Evolutionary conservation across 2,329 filamentous ascomycete genomes (phyloP).

Genomic region (Waltergamsia citrina): DNA sequence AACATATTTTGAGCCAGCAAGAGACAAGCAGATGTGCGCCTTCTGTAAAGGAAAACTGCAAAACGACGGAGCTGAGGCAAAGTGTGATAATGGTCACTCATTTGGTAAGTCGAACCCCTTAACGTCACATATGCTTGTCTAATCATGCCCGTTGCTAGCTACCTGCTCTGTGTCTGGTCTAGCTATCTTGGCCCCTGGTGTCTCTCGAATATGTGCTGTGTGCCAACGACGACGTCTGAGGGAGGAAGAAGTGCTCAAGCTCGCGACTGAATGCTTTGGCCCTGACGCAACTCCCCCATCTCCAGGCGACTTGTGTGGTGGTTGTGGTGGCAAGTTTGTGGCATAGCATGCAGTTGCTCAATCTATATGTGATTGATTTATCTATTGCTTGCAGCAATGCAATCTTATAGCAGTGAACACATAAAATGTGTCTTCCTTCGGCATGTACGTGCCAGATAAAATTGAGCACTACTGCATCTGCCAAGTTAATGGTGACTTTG

Average conservation of each 20-base stretch:
- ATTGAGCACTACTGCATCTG: too few species aligned
- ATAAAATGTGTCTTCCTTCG: too few species aligned
- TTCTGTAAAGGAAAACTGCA: slow-evolving; percentile 32
- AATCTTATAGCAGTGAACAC: too few species aligned
- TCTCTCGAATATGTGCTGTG: slow-evolving; percentile 44
- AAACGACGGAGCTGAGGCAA: slow-evolving; percentile 21
- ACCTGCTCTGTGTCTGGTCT: slow-evolving; percentile 44
- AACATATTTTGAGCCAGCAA: slow-evolving; percentile 26
- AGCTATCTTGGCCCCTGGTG: slow-evolving; percentile 42
- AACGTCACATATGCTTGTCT: not conserved
- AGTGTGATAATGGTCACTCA: slow-evolving; percentile 27
- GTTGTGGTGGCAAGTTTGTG: slow-evolving; percentile 32
- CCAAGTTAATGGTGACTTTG: too few species aligned
- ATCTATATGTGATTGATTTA: too few species aligned
- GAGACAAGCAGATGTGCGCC: slow-evolving; percentile 29
- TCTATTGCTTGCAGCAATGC: not conserved
- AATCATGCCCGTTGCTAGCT: slow-evolving; percentile 20
- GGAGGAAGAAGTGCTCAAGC: slow-evolving; percentile 26
- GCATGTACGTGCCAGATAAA: too few species aligned
- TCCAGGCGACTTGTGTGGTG: slow-evolving; percentile 25
- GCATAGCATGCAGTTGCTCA: slow-evolving; percentile 13
- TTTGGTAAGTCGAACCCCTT: slow-evolving; percentile 22
- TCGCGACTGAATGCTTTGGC: slow-evolving; percentile 19
- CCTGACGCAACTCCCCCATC: slow-evolving; percentile 15
- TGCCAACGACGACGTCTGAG: slow-evolving; percentile 43